These are phyloP conservation scores for Yamadazyma siamensis DNA, from an alignment of 1,139 yeast genomes.

Conservation along the genomic window DNA sequence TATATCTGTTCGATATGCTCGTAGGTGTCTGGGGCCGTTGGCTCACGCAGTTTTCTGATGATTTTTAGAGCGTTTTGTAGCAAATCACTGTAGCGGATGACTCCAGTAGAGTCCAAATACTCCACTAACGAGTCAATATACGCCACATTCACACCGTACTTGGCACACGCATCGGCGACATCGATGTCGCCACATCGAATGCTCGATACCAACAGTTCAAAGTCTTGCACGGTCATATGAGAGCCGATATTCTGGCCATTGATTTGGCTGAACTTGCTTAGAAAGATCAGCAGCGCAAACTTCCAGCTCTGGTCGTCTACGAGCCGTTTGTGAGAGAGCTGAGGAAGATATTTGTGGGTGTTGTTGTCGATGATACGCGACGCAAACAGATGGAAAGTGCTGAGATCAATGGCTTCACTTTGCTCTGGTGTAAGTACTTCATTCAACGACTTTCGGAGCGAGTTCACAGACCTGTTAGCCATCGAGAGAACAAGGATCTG, in stretches of 20 bases:
- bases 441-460: slow-evolving; percentile 39
- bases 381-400: slow-evolving; percentile 66
- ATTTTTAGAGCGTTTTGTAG: slow-evolving; percentile 28
- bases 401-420: slow-evolving; percentile 36
- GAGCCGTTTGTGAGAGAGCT: slow-evolving; percentile 29
- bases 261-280: slow-evolving; percentile 22
- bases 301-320: slow-evolving; percentile 55
- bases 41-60: slow-evolving; percentile 11
- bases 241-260: slow-evolving; percentile 22
- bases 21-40: slow-evolving; percentile 9
- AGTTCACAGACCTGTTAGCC: slow-evolving; percentile 67
- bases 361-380: slow-evolving; percentile 43
- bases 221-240: slow-evolving; percentile 22
- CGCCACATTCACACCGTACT: slow-evolving; percentile 20
- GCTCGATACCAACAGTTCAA: slow-evolving; percentile 30
- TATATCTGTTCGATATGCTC: slow-evolving; percentile 21
- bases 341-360: slow-evolving; percentile 21
- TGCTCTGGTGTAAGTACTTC: slow-evolving; percentile 29
- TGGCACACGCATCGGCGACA: slow-evolving; percentile 21
- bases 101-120: slow-evolving; percentile 27
- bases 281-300: slow-evolving; percentile 33
- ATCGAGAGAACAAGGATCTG: slow-evolving; percentile 63
- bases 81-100: slow-evolving; percentile 36
- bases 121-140: slow-evolving; percentile 19
- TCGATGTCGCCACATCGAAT: slow-evolving; percentile 29